Evolutionary conservation across 257 asterid species (phyloP), one percentile per base, ranked within the genome.

Genomic region (Osmanthus fragrans): DNA sequence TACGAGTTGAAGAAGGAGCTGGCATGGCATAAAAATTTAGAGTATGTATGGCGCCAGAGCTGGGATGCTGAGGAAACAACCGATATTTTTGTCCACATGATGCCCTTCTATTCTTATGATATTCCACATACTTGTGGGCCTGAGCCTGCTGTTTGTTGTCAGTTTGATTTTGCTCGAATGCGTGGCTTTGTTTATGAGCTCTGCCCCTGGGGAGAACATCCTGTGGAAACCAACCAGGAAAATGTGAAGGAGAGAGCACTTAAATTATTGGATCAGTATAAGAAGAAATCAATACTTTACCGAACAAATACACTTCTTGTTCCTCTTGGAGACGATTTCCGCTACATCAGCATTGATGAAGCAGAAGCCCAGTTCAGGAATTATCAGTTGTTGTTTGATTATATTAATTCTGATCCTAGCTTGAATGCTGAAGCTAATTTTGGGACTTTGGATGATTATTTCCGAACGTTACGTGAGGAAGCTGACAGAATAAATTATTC

Each of bases 51-150:
- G 99, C 82, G 99, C 75, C 99, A 96, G 84, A 90, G 95, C 86
- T 96, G 98, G 99, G 99, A 96, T 86, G 81, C 93, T 39, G 97
- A 88, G 42, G 99, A 96, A 86, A 85, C 97, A 76, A 96, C 99
- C 70, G 99, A 96, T 86, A 93, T 96, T 56, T 96, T 96, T 84
- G 99, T 93, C 79, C 99, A 96, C 91, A 96, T 93, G 99, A 96
- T 96, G 98, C 99, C 99, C 23, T 96, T 96, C 84, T 93, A 93
- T 88, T 92, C 98, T 64, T 96, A 96, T 76, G 98, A 96, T 82
- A 85, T 96, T 77, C 99, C 99, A 37, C 99, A 96, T 79, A 96
- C 99, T n/a, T 96, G 99, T 80, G 99, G 99, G 80, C 98, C 99
- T 2, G 99, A 96, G 88, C 98, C 99, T 51, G 98, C 99, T 74